Conservation (phyloP, 345 rosid genomes). For the Balakata baccata region DNA sequence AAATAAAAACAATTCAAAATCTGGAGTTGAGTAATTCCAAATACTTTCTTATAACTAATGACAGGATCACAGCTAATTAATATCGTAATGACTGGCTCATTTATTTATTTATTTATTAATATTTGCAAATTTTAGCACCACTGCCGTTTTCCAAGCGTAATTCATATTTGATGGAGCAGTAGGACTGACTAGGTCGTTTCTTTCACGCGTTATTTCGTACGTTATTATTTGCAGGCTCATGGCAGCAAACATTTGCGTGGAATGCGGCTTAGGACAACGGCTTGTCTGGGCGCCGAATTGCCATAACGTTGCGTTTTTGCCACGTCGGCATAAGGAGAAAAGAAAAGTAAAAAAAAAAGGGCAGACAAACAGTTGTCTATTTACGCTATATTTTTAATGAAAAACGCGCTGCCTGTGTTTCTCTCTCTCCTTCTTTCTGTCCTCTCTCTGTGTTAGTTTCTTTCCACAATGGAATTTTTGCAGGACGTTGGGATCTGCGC, state of each 20-base stretch:
- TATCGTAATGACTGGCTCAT: background rate
- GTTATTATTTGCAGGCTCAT: too few species aligned
- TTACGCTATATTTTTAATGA: slow-evolving; percentile 30
- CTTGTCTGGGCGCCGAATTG: slow-evolving; percentile 34
- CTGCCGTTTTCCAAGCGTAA: slow-evolving; percentile 7
- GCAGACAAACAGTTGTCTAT: slow-evolving; percentile 24
- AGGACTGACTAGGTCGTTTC: too few species aligned
- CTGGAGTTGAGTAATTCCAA: too few species aligned
- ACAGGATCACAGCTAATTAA: slow-evolving; percentile 5
- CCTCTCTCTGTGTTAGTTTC: slow-evolving; percentile 14
- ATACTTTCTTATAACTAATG: background rate
- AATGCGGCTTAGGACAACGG: slow-evolving; percentile 33
- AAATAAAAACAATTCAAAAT: too few species aligned
- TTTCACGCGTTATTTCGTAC: too few species aligned
- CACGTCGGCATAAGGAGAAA: slow-evolving; percentile 27
- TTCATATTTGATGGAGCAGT: too few species aligned
- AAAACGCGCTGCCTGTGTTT: slow-evolving; percentile 1
- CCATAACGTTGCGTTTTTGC: slow-evolving; percentile 29
- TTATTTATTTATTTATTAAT: background rate
- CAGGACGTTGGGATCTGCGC: slow-evolving; percentile 54
- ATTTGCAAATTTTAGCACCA: slow-evolving; percentile 9
- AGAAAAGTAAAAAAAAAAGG: slow-evolving; percentile 14
- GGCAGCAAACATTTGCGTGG: background rate
- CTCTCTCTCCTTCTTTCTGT: slow-evolving; percentile 19
- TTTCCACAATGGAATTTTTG: slow-evolving; percentile 41